Conservation (phyloP, 1,284 basidiomycete genomes). For the Cerrena zonata region DNA sequence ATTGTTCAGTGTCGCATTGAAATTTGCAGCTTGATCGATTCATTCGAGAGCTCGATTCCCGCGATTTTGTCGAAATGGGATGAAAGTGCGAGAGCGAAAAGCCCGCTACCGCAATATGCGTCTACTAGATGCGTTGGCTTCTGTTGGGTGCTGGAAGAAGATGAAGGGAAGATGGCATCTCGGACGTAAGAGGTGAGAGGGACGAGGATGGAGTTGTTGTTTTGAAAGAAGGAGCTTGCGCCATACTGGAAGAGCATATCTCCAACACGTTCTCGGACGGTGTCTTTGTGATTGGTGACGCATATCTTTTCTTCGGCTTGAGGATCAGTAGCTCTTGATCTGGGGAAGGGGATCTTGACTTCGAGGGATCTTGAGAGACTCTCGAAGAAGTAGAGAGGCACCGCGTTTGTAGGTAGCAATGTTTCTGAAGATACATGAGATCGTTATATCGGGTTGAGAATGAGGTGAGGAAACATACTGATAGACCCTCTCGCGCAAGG, state of each 20-base stretch:
- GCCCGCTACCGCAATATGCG: constrained; percentile 86
- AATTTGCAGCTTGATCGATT: constrained; percentile 77
- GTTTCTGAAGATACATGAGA: constrained; percentile 70
- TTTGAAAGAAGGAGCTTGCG: constrained; percentile 93
- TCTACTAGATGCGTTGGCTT: constrained; percentile 81
- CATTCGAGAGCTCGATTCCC: constrained; percentile 81
- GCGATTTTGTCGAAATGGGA: constrained; percentile 74
- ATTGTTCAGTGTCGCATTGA: constrained; percentile 75
- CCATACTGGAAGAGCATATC: constrained; percentile 81
- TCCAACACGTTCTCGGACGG: constrained; percentile 82
- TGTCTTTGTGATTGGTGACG: constrained; percentile 77
- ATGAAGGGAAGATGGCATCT: constrained; percentile 55
- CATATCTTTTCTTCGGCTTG: constrained; percentile 60
- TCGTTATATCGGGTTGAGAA: constrained; percentile 34
- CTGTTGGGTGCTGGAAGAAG: constrained; percentile 9
- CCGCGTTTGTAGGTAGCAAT: constrained; percentile 82
- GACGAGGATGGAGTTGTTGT: constrained; percentile 90
- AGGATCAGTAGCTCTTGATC: constrained; percentile 19
- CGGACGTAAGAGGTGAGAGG: constrained; percentile 80
- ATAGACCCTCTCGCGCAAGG: constrained; percentile 44
- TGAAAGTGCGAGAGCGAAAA: constrained; percentile 88
- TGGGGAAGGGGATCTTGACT: constrained; percentile 1
- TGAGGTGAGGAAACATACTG: background rate
- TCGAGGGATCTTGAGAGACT: constrained; percentile 54
- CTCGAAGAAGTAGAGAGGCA: constrained; percentile 86